Percentiles rank a stretch among this genome's conserved stretches.
phyloP scores from a whole-genome alignment of 192 early-diverging fungal genomes.

The Coemansia javaensis region DNA sequence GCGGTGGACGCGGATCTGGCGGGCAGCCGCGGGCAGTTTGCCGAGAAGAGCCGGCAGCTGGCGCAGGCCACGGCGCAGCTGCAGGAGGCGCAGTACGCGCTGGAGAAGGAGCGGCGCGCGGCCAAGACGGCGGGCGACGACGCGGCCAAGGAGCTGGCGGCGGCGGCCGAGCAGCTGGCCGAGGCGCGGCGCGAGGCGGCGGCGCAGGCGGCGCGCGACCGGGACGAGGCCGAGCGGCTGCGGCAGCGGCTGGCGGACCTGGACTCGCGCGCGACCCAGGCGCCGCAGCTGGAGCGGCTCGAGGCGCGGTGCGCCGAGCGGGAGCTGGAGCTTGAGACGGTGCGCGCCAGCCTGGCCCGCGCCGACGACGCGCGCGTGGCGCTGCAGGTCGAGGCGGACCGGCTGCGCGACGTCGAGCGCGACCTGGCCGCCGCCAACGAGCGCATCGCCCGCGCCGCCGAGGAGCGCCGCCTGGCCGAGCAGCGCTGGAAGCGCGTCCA shows the following conservation, averaged over 20 bases:
- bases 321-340: slow-evolving; percentile 41
- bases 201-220: slow-evolving; percentile 6
- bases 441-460: slow-evolving; percentile 18
- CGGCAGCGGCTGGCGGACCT: slow-evolving; percentile 20
- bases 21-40: slow-evolving; percentile 46
- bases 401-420: slow-evolving; percentile 35
- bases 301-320: slow-evolving; percentile 29
- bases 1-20: slow-evolving; percentile 44
- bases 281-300: slow-evolving; percentile 27
- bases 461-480: slow-evolving; percentile 45
- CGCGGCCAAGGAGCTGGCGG: slow-evolving; percentile 16
- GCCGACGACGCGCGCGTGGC: slow-evolving; percentile 23
- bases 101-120: slow-evolving; percentile 33
- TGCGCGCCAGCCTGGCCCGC: slow-evolving; percentile 30
- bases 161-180: slow-evolving; percentile 23
- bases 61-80: slow-evolving; percentile 30
- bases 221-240: slow-evolving; percentile 15
- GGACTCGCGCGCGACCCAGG: slow-evolving; percentile 17
- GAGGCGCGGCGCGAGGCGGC: slow-evolving; percentile 10
- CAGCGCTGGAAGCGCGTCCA: slow-evolving; percentile 49
- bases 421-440: slow-evolving; percentile 19
- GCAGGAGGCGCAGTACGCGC: slow-evolving; percentile 42
- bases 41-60: slow-evolving; percentile 38
- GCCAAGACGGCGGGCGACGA: slow-evolving; percentile 9
- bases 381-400: slow-evolving; percentile 37